Base-by-base conservation (phyloP, 768 basidiomycete species). In the Suillus subalutaceus region DNA sequence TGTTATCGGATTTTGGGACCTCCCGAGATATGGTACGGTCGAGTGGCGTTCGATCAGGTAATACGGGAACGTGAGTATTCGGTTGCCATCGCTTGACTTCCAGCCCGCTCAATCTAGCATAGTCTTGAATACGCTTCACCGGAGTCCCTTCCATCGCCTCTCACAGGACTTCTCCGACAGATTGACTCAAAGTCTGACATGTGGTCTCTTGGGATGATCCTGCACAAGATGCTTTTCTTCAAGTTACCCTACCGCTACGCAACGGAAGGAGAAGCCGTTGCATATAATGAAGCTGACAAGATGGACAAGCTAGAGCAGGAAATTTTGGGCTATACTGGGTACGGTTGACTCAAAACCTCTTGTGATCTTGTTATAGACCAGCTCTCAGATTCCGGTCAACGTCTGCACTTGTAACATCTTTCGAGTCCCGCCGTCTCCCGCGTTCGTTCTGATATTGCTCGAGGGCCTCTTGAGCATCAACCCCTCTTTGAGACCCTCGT, bases 201-300 rank as follows among this genome's bases (percentile, higher is more conserved):
- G 89, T 99, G 97, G 96, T 94, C 93, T 6, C 83, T 99, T 18
- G 96, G 96, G 68, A 95, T 99, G 91, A 93, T 99, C 64, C 83
- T 99, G 20, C 90, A 98, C 81, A 96, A 95, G 72, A 84, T 99
- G 67, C 79, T 97, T 1, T 99, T 97, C 80, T 95, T 98, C 79
- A 86, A 87, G 41, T 78, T 97, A 23, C 96, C 97, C 0, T 98
- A 95, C 72, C 84, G 82, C 20, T 88, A 93, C 69, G 89, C 91
- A 1, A 81, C 88, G 1, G 84, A 84, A 48, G 86, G 86, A 0
- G 87, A 86, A 63, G 84, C 81, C 0, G 80, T 83, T 57, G 83
- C 79, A 2, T 72, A 74, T 58, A 83, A 84, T 13, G 89, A 89
- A 52, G 77, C 69, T 0, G 89, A 90, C 16, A 91, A 91, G 71